A percentile compares a stretch with the other conserved stretches of the same genome.
Evolutionary conservation across 2,329 filamentous ascomycete species (phyloP).

Genomic region (Dothistroma pini): DNA sequence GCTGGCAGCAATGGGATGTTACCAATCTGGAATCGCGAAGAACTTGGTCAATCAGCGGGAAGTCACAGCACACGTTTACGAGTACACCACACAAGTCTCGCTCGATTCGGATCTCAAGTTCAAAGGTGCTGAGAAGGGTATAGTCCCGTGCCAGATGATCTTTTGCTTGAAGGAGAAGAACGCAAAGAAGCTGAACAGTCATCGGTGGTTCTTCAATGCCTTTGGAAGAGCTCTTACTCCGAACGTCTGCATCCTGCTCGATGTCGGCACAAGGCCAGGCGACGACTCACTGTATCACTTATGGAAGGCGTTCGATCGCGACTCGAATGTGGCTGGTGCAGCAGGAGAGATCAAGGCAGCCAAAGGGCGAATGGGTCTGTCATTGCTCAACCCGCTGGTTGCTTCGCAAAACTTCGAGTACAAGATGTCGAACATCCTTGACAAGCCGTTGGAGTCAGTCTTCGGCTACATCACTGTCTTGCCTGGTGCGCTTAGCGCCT

Average conservation of each 20-base stretch:
- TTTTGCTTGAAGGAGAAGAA: constrained; percentile 99
- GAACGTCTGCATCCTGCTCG: constrained; percentile 93
- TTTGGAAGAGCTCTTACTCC: constrained; percentile 90
- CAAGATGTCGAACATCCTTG: constrained; percentile 99
- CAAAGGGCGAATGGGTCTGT: constrained; percentile 78
- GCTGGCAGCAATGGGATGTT: constrained; percentile 92
- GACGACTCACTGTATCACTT: constrained; percentile 91
- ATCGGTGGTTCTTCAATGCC: constrained; percentile 99
- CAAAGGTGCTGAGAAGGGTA: constrained; percentile 98
- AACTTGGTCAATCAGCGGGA: constrained; percentile 96
- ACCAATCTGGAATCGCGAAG: constrained; percentile 97
- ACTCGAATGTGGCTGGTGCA: constrained; percentile 94
- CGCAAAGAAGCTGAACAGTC: constrained; percentile 94
- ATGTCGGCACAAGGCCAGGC: constrained; percentile 91
- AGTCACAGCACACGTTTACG: constrained; percentile 95
- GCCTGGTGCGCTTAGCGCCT: constrained; percentile 90
- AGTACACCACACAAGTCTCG: constrained; percentile 97
- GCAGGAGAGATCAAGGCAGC: constrained; percentile 98
- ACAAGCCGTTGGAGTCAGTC: constrained; percentile 94
- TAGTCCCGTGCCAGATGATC: constrained; percentile 96
- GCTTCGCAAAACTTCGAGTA: constrained; percentile 99
- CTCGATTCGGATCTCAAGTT: constrained; percentile 95
- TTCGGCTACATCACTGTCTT: constrained; percentile 98
- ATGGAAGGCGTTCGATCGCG: constrained; percentile 98
- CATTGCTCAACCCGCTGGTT: constrained; percentile 88